These are phyloP conservation scores for Marasmius sp. DNA, from an alignment of 1,284 basidiomycete species.

Conservation along the genomic window DNA sequence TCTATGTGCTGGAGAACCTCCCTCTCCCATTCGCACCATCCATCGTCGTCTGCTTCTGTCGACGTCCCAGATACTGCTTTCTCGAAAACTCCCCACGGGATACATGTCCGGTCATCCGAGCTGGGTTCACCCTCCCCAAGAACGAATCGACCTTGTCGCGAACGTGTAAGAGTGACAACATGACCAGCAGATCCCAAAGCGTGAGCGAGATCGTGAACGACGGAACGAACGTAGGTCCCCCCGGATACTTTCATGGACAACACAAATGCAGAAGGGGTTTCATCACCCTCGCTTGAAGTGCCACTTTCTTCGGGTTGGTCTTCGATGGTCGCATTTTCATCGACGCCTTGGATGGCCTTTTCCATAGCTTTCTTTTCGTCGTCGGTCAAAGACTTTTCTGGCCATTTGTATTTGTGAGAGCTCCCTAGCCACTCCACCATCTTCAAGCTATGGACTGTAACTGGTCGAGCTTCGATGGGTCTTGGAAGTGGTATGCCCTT, in stretches of 20 bases:
- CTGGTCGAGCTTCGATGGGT: constrained; percentile 87
- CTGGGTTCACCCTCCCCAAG: constrained; percentile 45
- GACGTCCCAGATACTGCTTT: constrained; percentile 51
- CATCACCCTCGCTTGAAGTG: constrained; percentile 29
- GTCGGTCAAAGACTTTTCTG: constrained; percentile 64
- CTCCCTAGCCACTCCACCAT: constrained; percentile 69
- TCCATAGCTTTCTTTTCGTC: constrained; percentile 74
- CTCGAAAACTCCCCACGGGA: constrained; percentile 81
- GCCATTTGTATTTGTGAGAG: constrained; percentile 70
- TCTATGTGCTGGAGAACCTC: constrained; percentile 65
- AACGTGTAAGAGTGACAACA: constrained; percentile 85
- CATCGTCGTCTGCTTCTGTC: constrained; percentile 52
- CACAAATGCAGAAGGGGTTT: constrained; percentile 77
- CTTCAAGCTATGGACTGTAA: constrained; percentile 80
- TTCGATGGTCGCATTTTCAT: constrained; percentile 24
- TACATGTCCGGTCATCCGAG: constrained; percentile 49
- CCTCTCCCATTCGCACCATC: constrained; percentile 71
- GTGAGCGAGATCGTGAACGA: constrained; percentile 88
- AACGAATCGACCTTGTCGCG: constrained; percentile 80
- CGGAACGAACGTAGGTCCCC: constrained; percentile 95
- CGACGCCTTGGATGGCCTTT: constrained; percentile 54
- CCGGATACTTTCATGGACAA: constrained; percentile 90
- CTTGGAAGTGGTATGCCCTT: constrained; percentile 88
- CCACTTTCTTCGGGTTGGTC: constrained; percentile 24
- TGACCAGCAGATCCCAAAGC: constrained; percentile 85